Base-by-base conservation (phyloP, 169 alveolate species). In the Plasmodium gonderi region DNA sequence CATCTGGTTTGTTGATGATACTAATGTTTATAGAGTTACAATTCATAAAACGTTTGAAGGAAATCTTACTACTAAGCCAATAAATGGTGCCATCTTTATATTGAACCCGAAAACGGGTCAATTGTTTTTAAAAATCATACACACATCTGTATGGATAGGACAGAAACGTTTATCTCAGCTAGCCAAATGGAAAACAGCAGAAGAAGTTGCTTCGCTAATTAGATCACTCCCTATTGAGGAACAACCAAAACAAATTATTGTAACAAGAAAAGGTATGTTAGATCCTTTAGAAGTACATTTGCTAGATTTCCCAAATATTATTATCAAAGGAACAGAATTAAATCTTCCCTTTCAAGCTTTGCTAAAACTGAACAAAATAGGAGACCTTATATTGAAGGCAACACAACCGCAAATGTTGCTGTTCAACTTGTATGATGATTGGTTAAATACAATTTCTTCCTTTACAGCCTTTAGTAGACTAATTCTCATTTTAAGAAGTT, bases 151-250 rank as follows among this genome's bases (percentile, higher is more conserved):
- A 45, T 99, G 99, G 99, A 99, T 99, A 40, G 99, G 99, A 0
- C 99, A 99, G 96, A 99, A 99, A 94, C 98, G 99, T 74, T 97
- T 99, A 79, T 98, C 99, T 40, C 99, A 99, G 96, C 95, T 99
- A 91, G 99, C 99, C 23, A 98, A 99, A 91, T 99, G 99, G 99
- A 99, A 99, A 96, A 99, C 99, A 1, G 99, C 99, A 0, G 99
- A 99, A 95, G 99, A 99, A 95, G 99, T 99, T 2, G 99, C 99
- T n/a, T 99, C 99, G n/a, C 94, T 99, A 91, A 99, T 99, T 94
- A 97, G 99, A 91, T 99, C 99, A 2, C 94, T 99, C 80, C 99
- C 99, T 17, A 99, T 99, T n/a, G 99, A 99, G 94, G 99, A 99
- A 93, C 99, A 99, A 95, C 99, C 99, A 36, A 99, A 99, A 94